Evolutionary conservation across 2,329 filamentous ascomycete genomes (phyloP).

Genomic region (Tympanopsis confertula): DNA sequence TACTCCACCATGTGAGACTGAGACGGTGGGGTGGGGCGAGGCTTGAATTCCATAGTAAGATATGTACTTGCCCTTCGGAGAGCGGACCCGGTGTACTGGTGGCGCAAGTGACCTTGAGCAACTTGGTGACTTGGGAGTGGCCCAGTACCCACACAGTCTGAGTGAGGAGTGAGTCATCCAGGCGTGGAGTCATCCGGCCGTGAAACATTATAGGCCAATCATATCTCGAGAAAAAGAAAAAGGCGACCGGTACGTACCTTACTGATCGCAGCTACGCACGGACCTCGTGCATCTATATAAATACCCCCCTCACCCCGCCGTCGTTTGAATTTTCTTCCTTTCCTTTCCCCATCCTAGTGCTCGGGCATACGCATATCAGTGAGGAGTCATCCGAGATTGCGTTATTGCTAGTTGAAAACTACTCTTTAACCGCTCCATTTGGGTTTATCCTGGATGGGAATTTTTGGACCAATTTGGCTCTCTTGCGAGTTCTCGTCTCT

Average conservation of each 20-base stretch:
- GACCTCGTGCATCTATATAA: too few species aligned
- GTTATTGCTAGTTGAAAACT: slow-evolving; percentile 90
- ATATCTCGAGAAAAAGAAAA: too few species aligned
- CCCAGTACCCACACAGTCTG: not conserved
- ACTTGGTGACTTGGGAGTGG: not conserved
- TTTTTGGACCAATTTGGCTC: slow-evolving; percentile 47
- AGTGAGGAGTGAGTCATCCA: not conserved
- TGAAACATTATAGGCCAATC: too few species aligned
- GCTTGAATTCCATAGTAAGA: too few species aligned
- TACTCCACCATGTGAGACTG: too few species aligned
- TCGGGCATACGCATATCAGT: slow-evolving; percentile 73
- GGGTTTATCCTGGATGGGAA: slow-evolving; percentile 64
- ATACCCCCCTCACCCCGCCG: slow-evolving; percentile 6
- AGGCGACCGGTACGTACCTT: too few species aligned
- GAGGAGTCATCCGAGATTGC: slow-evolving; percentile 78
- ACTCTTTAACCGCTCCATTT: slow-evolving; percentile 65
- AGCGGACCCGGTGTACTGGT: too few species aligned
- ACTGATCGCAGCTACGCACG: too few species aligned
- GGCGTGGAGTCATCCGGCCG: not conserved
- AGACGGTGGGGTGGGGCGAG: too few species aligned
- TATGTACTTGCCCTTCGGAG: too few species aligned
- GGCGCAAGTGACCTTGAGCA: not conserved
- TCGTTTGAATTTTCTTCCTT: slow-evolving; percentile 22
- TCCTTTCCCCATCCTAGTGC: slow-evolving; percentile 48
- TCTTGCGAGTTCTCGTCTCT: slow-evolving; percentile 26